Percentiles rank a stretch among this genome's conserved stretches.
phyloP scores from a whole-genome alignment of 1,284 basidiomycete genomes.

The Malassezia yamatoensis region DNA sequence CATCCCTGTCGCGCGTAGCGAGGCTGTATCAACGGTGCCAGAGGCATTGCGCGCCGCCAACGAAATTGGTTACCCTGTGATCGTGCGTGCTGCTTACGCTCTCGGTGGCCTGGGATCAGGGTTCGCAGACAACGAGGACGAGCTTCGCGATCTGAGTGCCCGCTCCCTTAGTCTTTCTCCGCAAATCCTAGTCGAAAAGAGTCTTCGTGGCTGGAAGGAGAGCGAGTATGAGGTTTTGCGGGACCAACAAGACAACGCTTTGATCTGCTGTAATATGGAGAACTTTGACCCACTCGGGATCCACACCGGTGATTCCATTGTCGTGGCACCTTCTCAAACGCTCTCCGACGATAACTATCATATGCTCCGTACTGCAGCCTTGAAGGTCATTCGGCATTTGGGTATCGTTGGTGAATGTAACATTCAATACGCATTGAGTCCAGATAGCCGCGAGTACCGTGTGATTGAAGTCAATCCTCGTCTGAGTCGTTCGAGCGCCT shows the following conservation, averaged over 20 bases:
- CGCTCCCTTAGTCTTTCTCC: slow-evolving; percentile 82
- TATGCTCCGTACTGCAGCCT: slow-evolving; percentile 92
- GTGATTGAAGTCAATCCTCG: slow-evolving; percentile 60
- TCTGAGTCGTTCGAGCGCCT: slow-evolving; percentile 55
- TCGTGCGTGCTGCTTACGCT: slow-evolving; percentile 93
- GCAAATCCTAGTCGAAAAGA: slow-evolving; percentile 93
- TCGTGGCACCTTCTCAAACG: slow-evolving; percentile 96
- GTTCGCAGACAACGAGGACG: slow-evolving; percentile 89
- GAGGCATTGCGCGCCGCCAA: slow-evolving; percentile 83
- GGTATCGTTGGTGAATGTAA: slow-evolving; percentile 98
- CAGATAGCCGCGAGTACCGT: slow-evolving; percentile 82
- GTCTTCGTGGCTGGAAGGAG: slow-evolving; percentile 99
- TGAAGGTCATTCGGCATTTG: slow-evolving; percentile 94
- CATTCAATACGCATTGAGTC: slow-evolving; percentile 97
- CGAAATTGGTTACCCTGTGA: slow-evolving; percentile 91
- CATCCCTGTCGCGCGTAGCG: slow-evolving; percentile 92
- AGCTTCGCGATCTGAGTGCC: slow-evolving; percentile 85
- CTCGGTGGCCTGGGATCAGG: slow-evolving; percentile 97
- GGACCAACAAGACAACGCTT: slow-evolving; percentile 75
- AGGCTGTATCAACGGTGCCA: slow-evolving; percentile 89
- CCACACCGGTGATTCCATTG: slow-evolving; percentile 99
- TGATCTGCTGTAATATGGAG: slow-evolving; percentile 95
- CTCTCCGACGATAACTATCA: slow-evolving; percentile 91
- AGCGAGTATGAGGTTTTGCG: slow-evolving; percentile 98
- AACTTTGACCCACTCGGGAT: slow-evolving; percentile 98